A percentile compares a stretch with the other conserved stretches of the same genome.
Conservation (phyloP, 139 green algal species). For the Picochlorum sp. region DNA sequence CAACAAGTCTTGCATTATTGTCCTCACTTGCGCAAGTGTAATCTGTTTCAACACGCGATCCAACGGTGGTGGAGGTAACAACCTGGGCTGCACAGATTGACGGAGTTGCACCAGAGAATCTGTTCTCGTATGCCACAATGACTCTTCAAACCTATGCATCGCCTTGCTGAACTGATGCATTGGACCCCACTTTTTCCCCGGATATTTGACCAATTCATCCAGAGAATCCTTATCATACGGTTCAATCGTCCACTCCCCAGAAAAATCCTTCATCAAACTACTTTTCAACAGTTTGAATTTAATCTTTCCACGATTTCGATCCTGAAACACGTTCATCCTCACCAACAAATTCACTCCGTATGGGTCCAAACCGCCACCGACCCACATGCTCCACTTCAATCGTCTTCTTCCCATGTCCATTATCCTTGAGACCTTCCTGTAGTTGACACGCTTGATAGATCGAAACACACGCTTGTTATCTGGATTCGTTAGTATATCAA, state of each 20-base stretch:
- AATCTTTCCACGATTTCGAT: slow-evolving; percentile 25
- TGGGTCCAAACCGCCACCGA: slow-evolving; percentile 32
- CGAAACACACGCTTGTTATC: slow-evolving; percentile 44
- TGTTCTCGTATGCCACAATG: background rate
- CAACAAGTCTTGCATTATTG: slow-evolving; percentile 39
- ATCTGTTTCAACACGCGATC: slow-evolving; percentile 41
- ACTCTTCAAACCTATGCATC: slow-evolving; percentile 10
- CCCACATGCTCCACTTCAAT: slow-evolving; percentile 50
- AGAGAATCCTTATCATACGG: slow-evolving; percentile 4
- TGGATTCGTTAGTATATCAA: slow-evolving; percentile 39
- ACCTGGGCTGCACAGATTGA: slow-evolving; percentile 39
- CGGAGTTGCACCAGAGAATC: slow-evolving; percentile 42
- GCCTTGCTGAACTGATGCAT: slow-evolving; percentile 9
- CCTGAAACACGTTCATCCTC: slow-evolving; percentile 26
- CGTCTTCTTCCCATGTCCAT: slow-evolving; percentile 24
- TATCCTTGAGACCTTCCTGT: slow-evolving; percentile 44
- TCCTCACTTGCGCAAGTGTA: slow-evolving; percentile 25
- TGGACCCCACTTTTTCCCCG: slow-evolving; percentile 4
- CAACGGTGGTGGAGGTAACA: slow-evolving; percentile 34
- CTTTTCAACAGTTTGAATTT: slow-evolving; percentile 1
- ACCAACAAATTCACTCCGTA: slow-evolving; percentile 26
- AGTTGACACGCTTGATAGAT: slow-evolving; percentile 44
- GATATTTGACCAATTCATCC: slow-evolving; percentile 8
- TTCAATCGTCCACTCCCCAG: slow-evolving; percentile 3
- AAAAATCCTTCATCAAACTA: slow-evolving; percentile 12